These are phyloP conservation scores for Coniochaeta sp. DNA, from an alignment of 2,329 filamentous ascomycete genomes.

Conservation along the genomic window DNA sequence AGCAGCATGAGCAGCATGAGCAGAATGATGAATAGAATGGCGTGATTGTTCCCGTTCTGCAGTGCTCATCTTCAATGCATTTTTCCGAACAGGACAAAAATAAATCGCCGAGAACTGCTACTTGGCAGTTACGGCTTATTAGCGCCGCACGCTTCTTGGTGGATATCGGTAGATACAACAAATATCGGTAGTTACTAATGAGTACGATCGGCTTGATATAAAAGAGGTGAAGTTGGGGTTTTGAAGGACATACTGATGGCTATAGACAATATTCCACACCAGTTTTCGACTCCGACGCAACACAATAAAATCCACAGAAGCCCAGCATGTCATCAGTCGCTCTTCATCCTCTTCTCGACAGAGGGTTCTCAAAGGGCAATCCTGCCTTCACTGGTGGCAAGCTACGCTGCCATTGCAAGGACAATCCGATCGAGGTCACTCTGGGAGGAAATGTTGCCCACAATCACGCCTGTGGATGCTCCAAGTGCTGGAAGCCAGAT, in stretches of 20 bases:
- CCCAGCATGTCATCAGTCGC: constrained; percentile 9
- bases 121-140: not conserved
- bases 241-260: not conserved
- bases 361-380: constrained; percentile 49
- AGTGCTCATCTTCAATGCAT: not conserved
- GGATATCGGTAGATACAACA: not conserved
- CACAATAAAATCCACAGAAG: not conserved
- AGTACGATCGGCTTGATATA: not conserved
- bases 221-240: no score
- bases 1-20: no score
- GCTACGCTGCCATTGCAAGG: constrained; percentile 52
- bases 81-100: not conserved
- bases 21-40: not conserved
- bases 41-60: not conserved
- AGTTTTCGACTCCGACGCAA: not conserved
- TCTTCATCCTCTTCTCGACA: constrained; percentile 56
- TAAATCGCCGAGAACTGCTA: not conserved
- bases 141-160: not conserved
- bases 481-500: constrained; percentile 63
- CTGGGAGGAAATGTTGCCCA: constrained; percentile 52
- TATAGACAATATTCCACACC: not conserved
- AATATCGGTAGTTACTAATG: not conserved
- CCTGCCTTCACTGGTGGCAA: constrained; percentile 50
- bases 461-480: constrained; percentile 66
- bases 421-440: constrained; percentile 47